Evolutionary conservation across 768 basidiomycete genomes (phyloP).

Genomic region (Trametes coccinea): DNA sequence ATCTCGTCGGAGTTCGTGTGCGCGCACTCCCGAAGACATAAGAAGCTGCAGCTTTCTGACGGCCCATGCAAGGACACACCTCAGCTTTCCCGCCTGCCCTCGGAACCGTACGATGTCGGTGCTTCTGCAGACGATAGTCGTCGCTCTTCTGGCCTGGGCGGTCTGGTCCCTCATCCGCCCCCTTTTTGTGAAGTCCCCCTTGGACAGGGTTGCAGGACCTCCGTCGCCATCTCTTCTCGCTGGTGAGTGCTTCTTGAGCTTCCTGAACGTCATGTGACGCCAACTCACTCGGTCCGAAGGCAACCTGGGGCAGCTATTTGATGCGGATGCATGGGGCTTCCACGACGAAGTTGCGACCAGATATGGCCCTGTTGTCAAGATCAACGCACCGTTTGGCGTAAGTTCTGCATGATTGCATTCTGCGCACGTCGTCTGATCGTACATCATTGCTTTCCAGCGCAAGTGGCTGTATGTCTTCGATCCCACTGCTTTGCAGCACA

Average conservation of each 20-base stretch:
- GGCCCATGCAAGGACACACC: background rate
- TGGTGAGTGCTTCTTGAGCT: constrained; percentile 1
- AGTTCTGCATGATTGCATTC: background rate
- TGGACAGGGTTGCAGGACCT: constrained; percentile 20
- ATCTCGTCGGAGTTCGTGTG: background rate
- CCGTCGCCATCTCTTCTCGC: constrained; percentile 11
- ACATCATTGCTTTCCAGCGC: constrained; percentile 7
- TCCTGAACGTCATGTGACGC: background rate
- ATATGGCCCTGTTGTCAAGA: constrained; percentile 23
- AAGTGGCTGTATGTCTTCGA: constrained; percentile 29
- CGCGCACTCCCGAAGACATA: background rate
- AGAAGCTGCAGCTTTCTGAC: background rate
- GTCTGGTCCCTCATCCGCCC: constrained; percentile 17
- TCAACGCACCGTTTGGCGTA: constrained; percentile 22
- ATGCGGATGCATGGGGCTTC: constrained; percentile 19
- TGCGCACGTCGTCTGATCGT: background rate
- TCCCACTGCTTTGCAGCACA: constrained; percentile 25
- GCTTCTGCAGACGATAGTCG: background rate
- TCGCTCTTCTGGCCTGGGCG: constrained; percentile 1
- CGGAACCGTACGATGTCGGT: background rate
- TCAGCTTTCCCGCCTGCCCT: too few relatives aligned
- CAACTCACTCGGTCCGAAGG: constrained; percentile 2
- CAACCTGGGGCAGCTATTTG: constrained; percentile 22
- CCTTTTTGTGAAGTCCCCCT: constrained; percentile 10
- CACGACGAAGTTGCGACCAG: constrained; percentile 19